These are phyloP conservation scores for Ceratopteris richardii DNA, from an alignment of 75 land plant genomes.

Conservation along the genomic window DNA sequence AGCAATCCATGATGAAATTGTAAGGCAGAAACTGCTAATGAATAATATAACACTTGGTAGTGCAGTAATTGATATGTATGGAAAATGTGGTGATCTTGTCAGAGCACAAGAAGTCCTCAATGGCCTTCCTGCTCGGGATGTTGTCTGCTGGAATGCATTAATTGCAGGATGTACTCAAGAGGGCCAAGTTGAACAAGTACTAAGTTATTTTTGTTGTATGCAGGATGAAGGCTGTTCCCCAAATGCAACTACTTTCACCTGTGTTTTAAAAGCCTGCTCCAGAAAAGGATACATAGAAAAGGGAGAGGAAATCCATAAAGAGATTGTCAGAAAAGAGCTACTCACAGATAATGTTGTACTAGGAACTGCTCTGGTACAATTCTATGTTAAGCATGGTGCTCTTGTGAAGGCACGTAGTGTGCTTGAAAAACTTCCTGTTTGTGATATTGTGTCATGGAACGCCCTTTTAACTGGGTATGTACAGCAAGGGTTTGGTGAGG, in stretches of 20 bases:
- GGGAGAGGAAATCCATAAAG: constrained; percentile 1
- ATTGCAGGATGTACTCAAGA: constrained; percentile 4
- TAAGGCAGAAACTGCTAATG: constrained; percentile 6
- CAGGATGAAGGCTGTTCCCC: neutral
- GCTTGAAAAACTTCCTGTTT: neutral
- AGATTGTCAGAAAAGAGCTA: neutral
- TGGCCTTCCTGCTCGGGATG: neutral
- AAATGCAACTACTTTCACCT: too few species aligned
- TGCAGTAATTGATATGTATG: constrained; percentile 12
- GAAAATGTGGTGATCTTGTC: neutral
- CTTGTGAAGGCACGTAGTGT: neutral
- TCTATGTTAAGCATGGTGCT: constrained; percentile 6
- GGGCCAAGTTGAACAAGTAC: neutral
- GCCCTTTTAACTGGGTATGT: too few species aligned
- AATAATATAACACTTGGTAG: constrained; percentile 21
- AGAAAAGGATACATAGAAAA: neutral
- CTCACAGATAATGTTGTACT: neutral
- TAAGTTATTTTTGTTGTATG: constrained; percentile 5
- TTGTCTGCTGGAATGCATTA: constrained; percentile 8
- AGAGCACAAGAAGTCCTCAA: constrained; percentile 5
- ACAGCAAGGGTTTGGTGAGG: too few species aligned
- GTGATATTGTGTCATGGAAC: constrained; percentile 14
- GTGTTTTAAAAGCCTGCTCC: constrained; percentile 5
- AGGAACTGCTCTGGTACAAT: constrained; percentile 5
- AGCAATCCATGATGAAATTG: constrained; percentile 23